phyloP scores from a whole-genome alignment of 2,329 filamentous ascomycete species.

The Xylaria sp. region DNA sequence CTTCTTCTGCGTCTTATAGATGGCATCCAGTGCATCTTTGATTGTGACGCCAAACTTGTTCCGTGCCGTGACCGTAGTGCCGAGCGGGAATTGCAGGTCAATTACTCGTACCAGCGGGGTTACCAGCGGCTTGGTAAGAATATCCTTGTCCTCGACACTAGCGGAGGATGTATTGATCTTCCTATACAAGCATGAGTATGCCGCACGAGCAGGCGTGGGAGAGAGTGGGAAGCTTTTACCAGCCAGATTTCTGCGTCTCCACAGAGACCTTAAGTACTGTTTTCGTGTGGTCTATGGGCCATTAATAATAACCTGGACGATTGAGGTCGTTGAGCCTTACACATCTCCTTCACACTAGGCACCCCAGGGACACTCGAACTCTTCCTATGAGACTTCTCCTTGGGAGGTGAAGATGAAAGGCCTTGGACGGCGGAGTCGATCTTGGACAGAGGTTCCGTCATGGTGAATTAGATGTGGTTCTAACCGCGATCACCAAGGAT shows the following conservation, averaged over 20 bases:
- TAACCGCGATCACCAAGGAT: conserved; percentile 6
- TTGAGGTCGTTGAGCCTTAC: conserved; percentile 57
- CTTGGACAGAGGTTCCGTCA: conserved; percentile 72
- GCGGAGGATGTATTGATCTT: conserved; percentile 88
- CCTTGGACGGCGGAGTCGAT: conserved; percentile 91
- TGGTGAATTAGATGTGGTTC: conserved; percentile 29
- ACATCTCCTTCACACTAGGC: conserved; percentile 83
- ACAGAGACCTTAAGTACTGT: conserved; percentile 74
- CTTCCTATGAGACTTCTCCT: conserved; percentile 70
- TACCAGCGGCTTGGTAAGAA: conserved; percentile 81
- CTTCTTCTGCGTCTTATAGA: conserved; percentile 97
- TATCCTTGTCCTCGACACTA: conserved; percentile 80
- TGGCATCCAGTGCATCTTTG: conserved; percentile 94
- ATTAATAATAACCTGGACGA: not conserved
- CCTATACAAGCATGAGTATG: conserved; percentile 56
- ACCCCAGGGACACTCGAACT: conserved; percentile 77
- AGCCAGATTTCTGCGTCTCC: conserved; percentile 87
- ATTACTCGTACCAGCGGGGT: conserved; percentile 90
- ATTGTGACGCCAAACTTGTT: conserved; percentile 96
- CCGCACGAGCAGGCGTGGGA: not conserved
- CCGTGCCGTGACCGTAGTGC: conserved; percentile 84
- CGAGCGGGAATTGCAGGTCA: conserved; percentile 88
- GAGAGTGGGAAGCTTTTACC: conserved; percentile 60
- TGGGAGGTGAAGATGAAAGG: conserved; percentile 69
- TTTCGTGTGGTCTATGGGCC: conserved; percentile 70